Conservation (phyloP, 805 yeast genomes). For the Barnettozyma wickerhamii region DNA sequence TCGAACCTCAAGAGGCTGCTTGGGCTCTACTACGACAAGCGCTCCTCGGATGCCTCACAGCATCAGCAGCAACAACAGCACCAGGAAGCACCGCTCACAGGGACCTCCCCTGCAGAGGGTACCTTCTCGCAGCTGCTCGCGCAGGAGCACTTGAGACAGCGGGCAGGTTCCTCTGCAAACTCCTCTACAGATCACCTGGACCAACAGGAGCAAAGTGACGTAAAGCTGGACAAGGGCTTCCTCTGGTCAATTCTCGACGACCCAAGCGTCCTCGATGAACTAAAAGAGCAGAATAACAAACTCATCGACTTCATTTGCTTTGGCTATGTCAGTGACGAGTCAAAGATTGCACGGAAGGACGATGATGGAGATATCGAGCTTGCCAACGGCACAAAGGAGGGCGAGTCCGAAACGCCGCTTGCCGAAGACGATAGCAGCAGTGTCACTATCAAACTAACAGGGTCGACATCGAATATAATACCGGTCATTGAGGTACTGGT, state of each 20-base stretch:
- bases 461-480: slow-evolving; percentile 20
- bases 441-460: neutral
- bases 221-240: slow-evolving; percentile 25
- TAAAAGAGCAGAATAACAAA: slow-evolving; percentile 37
- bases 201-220: slow-evolving; percentile 3
- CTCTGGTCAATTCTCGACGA: slow-evolving; percentile 35
- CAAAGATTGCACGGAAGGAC: neutral
- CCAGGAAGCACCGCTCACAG: neutral
- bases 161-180: neutral
- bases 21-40: slow-evolving; percentile 33
- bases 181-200: slow-evolving; percentile 5
- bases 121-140: neutral
- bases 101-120: neutral
- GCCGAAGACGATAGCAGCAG: slow-evolving; percentile 22
- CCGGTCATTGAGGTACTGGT: slow-evolving; percentile 41
- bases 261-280: slow-evolving; percentile 32
- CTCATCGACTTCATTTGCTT: slow-evolving; percentile 48
- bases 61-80: slow-evolving; percentile 11
- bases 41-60: slow-evolving; percentile 8
- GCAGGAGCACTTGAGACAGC: neutral
- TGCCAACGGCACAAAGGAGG: slow-evolving; percentile 1
- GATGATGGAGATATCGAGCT: neutral
- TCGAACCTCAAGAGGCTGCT: slow-evolving; percentile 36
- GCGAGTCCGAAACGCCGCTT: neutral
- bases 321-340: slow-evolving; percentile 31